Percentiles rank a stretch among this genome's conserved stretches.
These are phyloP conservation scores for Ricinus communis DNA, from an alignment of 345 rosid genomes.

Conservation along the genomic window DNA sequence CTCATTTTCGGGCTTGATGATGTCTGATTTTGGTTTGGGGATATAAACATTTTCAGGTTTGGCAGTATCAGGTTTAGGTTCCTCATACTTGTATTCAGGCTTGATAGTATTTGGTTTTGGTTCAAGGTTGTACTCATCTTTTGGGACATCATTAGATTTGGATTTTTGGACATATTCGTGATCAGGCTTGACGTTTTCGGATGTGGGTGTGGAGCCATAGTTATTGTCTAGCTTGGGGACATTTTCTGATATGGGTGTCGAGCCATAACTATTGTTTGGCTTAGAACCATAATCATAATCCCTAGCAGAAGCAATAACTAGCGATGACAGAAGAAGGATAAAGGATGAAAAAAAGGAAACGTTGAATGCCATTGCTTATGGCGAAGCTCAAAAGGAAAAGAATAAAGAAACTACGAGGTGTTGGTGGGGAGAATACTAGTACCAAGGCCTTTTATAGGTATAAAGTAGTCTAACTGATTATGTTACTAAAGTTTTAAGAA, in stretches of 20 bases:
- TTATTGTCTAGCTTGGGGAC: too few relatives aligned
- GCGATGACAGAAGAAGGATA: slow-evolving; percentile 32
- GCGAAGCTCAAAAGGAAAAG: not conserved
- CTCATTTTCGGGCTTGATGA: not conserved
- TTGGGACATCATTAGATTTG: too few relatives aligned
- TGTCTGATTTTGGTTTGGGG: not conserved
- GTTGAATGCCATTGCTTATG: slow-evolving; percentile 16
- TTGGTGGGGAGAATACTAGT: not conserved
- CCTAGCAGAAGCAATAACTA: slow-evolving; percentile 13
- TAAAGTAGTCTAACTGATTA: too few relatives aligned
- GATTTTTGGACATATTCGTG: too few relatives aligned
- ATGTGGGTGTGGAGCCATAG: not conserved
- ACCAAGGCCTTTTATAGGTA: slow-evolving; percentile 4
- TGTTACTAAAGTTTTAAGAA: too few relatives aligned
- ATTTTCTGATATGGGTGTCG: not conserved
- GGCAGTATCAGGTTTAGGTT: not conserved
- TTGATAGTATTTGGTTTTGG: not conserved
- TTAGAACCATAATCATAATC: slow-evolving; percentile 2
- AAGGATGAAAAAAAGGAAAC: slow-evolving; percentile 11
- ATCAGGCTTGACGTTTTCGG: not conserved
- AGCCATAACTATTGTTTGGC: not conserved
- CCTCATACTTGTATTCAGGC: not conserved
- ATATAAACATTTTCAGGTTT: not conserved
- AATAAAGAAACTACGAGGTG: not conserved
- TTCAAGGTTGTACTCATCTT: too few relatives aligned